Base-by-base conservation (phyloP, 306 rosid genomes). In the Citrullus colocynthis region DNA sequence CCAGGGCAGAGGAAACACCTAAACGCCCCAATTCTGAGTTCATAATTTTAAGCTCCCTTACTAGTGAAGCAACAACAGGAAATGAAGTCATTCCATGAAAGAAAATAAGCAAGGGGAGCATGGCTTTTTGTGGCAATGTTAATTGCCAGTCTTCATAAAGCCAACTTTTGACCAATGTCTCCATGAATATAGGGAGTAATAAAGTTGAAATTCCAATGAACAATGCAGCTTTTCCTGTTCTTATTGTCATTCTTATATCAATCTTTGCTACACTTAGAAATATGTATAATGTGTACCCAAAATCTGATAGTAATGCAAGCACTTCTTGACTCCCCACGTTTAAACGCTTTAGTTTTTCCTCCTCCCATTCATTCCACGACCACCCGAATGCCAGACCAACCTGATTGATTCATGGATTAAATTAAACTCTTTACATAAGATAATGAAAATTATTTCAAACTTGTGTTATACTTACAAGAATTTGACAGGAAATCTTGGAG, bases 11-110 rank as follows among this genome's bases (percentile, higher is more conserved):
- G 0, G 96, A 85, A 41, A 88, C 79, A 20, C 87, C 88, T 37
- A 93, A 28, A 15, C 96, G 81, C 1, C 98, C 98, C 4, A 93
- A 45, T 67, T 93, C 92, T 0, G 96, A 87, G 76, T 89, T 93
- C 17, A 89, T 69, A 41, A 93, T 75, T 44, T 86, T 84, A 16
- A 88, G 88, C 20, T 83, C 84, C 18, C 7, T 59, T 9, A 85
- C 10, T 17, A 83, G 80, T 12, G 62, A 24, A 21, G 79, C 34
- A 54, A 85, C 37, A 8, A 80, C 83, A 0, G 81, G 80, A 44
- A 83, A 83, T 8, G 81, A 45, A 59, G 81, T 56, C 2, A 32
- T 2, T 16, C 67, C 57, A 39, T 85, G 67, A 1, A 48, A 30
- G 2, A 9, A 0, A 6, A 76, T 57, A 13, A 81, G 20, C 5